A percentile compares a stretch with the other conserved stretches of the same genome.
phyloP scores from a whole-genome alignment of 768 basidiomycete species.

The Clitopilus hobsonii region DNA sequence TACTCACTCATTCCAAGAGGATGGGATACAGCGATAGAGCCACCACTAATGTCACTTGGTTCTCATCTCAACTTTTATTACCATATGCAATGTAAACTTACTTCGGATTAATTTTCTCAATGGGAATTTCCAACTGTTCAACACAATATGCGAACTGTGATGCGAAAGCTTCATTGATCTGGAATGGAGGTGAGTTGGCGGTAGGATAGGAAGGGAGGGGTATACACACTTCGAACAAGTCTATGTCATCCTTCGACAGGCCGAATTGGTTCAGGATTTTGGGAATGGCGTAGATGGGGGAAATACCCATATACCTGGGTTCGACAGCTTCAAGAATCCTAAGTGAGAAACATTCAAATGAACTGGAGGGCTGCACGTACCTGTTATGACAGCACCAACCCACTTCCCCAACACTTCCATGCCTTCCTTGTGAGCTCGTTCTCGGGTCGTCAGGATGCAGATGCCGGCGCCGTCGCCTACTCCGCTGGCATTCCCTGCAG shows the following conservation, averaged over 20 bases:
- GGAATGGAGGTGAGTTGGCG: background rate
- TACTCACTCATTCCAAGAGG: slow-evolving; percentile 79
- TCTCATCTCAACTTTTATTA: too few species aligned
- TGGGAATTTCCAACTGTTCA: slow-evolving; percentile 70
- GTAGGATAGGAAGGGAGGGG: background rate
- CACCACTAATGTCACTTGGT: slow-evolving; percentile 47
- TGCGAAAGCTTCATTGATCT: slow-evolving; percentile 92
- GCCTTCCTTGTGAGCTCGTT: slow-evolving; percentile 69
- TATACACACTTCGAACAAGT: slow-evolving; percentile 65
- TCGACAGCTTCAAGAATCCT: slow-evolving; percentile 50
- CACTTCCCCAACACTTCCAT: slow-evolving; percentile 82
- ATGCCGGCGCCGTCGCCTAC: slow-evolving; percentile 92
- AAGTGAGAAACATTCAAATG: background rate
- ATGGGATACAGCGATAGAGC: slow-evolving; percentile 80
- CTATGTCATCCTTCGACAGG: slow-evolving; percentile 66
- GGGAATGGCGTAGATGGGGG: slow-evolving; percentile 68
- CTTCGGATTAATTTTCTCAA: slow-evolving; percentile 85
- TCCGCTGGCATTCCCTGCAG: slow-evolving; percentile 84
- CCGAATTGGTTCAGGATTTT: slow-evolving; percentile 60
- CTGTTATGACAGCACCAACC: slow-evolving; percentile 72
- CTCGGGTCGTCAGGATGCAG: slow-evolving; percentile 77
- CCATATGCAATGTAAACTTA: too few species aligned
- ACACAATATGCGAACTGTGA: slow-evolving; percentile 94
- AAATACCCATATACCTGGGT: slow-evolving; percentile 75
- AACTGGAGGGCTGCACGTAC: slow-evolving; percentile 30